Evolutionary conservation across 345 rosid species (phyloP).

Genomic region (Bruguiera parviflora): DNA sequence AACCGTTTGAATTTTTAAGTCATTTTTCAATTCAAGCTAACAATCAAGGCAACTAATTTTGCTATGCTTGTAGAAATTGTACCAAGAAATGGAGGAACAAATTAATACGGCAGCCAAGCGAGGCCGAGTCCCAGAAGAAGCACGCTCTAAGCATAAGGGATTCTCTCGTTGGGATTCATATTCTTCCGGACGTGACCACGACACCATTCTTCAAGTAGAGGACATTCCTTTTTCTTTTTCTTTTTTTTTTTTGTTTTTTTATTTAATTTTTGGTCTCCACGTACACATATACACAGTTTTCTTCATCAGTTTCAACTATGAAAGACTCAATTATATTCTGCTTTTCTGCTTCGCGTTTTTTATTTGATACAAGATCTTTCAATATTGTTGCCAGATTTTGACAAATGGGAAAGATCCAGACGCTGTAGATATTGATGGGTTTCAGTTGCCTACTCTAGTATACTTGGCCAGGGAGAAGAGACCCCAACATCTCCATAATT

Average conservation of each 20-base stretch:
- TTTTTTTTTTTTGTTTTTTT: background rate
- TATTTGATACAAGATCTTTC: background rate
- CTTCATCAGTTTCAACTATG: background rate
- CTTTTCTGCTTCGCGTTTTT: background rate
- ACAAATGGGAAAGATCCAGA: conserved; percentile 24
- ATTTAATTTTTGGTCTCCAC: too few relatives aligned
- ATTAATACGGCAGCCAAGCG: conserved; percentile 25
- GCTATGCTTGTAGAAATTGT: conserved; percentile 24
- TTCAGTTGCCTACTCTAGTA: conserved; percentile 37
- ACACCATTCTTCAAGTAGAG: conserved; percentile 35
- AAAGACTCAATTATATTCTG: background rate
- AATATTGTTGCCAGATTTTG: conserved; percentile 7
- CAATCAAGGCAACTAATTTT: background rate
- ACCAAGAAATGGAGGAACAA: conserved; percentile 29
- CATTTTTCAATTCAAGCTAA: background rate
- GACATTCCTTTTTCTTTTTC: too few relatives aligned
- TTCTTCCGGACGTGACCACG: conserved; percentile 31
- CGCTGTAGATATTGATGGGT: conserved; percentile 30
- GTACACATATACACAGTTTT: background rate
- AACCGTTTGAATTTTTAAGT: background rate
- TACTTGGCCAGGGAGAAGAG: conserved; percentile 50
- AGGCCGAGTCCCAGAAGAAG: conserved; percentile 28
- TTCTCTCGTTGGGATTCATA: conserved; percentile 33
- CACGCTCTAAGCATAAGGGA: conserved; percentile 22
- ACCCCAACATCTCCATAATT: conserved; percentile 37